Conservation (phyloP, 805 yeast genomes). For the Zygotorulaspora chibaensis region DNA sequence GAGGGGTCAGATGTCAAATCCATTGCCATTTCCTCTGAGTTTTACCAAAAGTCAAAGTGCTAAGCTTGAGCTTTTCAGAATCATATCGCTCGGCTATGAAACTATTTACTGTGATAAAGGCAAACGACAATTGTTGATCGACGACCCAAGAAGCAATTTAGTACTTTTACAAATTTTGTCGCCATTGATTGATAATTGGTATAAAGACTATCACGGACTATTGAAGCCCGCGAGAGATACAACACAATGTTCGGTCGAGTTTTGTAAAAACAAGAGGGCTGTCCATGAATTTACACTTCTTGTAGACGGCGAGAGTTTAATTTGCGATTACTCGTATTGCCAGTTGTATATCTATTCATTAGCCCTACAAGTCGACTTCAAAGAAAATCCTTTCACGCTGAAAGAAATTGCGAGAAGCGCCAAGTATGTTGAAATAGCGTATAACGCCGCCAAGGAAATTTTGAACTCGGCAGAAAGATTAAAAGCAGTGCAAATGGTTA, state of each 20-base stretch:
- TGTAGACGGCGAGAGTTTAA: conserved; percentile 64
- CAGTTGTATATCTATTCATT: conserved; percentile 79
- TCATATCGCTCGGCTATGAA: conserved; percentile 78
- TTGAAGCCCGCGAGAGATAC: conserved; percentile 45
- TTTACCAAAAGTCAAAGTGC: conserved; percentile 69
- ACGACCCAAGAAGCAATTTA: conserved; percentile 60
- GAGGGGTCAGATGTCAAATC: conserved; percentile 6
- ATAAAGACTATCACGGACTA: conserved; percentile 52
- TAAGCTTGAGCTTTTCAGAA: conserved; percentile 70
- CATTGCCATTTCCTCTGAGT: conserved; percentile 35
- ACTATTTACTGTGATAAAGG: conserved; percentile 63
- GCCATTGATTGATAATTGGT: conserved; percentile 79
- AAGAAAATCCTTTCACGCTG: conserved; percentile 42
- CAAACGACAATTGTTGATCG: conserved; percentile 36
- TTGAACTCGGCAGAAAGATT: conserved; percentile 66
- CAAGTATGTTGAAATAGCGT: conserved; percentile 75
- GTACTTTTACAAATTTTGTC: conserved; percentile 67
- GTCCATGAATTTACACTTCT: conserved; percentile 32
- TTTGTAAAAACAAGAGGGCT: conserved; percentile 31
- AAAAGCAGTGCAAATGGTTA: conserved; percentile 56
- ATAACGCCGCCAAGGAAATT: conserved; percentile 77
- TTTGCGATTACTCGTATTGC: conserved; percentile 81
- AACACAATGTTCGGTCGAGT: conserved; percentile 26
- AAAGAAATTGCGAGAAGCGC: conserved; percentile 72
- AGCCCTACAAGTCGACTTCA: conserved; percentile 54